A percentile compares a stretch with the other conserved stretches of the same genome.
Conservation (phyloP, 2,329 filamentous ascomycete species). For the Fusarium chuoi region DNA sequence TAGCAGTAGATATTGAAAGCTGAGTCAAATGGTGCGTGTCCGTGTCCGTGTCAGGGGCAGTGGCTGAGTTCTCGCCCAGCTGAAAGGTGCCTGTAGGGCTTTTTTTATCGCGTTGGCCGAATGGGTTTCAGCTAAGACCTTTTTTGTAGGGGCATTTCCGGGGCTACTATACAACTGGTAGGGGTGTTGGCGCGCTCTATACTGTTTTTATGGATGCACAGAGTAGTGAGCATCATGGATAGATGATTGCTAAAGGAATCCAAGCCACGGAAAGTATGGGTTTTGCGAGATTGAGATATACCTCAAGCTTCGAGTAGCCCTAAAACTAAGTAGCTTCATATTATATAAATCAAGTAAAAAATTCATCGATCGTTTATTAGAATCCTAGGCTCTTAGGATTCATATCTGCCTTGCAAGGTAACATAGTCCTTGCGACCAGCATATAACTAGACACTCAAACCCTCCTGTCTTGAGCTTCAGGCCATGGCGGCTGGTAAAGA, state of each 20-base stretch:
- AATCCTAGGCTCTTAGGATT: not conserved
- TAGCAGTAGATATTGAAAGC: constrained; percentile 7
- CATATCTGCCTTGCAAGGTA: not conserved
- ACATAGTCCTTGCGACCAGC: not conserved
- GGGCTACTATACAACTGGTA: not conserved
- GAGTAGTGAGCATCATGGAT: not conserved
- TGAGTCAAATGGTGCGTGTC: constrained; percentile 25
- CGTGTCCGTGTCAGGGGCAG: not conserved
- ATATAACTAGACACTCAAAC: not conserved
- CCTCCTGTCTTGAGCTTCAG: not conserved
- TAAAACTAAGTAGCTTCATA: not conserved
- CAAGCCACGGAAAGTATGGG: not conserved
- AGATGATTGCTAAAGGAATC: not conserved
- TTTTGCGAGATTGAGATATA: not conserved
- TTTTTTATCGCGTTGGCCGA: constrained; percentile 6
- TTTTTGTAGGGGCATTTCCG: not conserved
- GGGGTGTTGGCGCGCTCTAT: not conserved
- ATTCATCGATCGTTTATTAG: no score
- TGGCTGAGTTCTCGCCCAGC: constrained; percentile 37
- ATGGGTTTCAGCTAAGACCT: not conserved
- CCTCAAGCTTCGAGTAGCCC: not conserved
- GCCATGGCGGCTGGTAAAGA: not conserved
- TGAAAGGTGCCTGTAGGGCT: constrained; percentile 11
- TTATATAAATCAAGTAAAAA: not conserved
- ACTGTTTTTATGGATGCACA: not conserved